Conservation (phyloP, 148 eudicot species). For the Rhododendron simsii region DNA sequence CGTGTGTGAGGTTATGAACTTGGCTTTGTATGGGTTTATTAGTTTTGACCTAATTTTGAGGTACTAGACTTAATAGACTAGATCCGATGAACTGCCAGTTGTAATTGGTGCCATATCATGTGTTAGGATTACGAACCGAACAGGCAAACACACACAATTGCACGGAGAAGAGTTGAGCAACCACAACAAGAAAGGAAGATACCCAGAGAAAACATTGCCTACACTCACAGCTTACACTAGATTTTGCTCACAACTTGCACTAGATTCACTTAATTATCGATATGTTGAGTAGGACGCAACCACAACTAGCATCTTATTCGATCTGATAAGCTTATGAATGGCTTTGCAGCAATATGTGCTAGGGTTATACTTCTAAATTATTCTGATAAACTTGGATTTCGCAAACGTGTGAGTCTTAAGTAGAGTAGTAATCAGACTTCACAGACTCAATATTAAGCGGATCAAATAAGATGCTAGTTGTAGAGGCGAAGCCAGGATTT, state of each 20-base stretch:
- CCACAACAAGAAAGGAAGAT: background rate
- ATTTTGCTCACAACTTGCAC: too few relatives aligned
- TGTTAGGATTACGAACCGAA: background rate
- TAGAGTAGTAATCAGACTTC: background rate
- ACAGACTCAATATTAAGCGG: background rate
- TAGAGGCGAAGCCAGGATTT: background rate
- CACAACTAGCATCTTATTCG: too few relatives aligned
- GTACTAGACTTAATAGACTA: background rate
- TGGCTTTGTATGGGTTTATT: background rate
- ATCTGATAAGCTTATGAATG: too few relatives aligned
- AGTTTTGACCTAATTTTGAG: background rate
- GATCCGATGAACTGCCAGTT: background rate
- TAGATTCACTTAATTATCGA: background rate
- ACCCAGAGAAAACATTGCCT: background rate
- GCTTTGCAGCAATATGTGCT: background rate
- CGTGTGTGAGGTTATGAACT: background rate
- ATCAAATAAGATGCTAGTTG: background rate
- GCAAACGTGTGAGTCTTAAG: background rate
- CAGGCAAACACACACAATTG: background rate
- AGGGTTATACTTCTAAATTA: background rate
- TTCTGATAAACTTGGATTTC: background rate
- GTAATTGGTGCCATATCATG: background rate
- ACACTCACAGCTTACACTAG: background rate
- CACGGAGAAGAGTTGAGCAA: background rate
- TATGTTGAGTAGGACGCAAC: too few relatives aligned